Conservation (phyloP, 169 alveolate genomes). For the Amoebophrya sp. region DNA sequence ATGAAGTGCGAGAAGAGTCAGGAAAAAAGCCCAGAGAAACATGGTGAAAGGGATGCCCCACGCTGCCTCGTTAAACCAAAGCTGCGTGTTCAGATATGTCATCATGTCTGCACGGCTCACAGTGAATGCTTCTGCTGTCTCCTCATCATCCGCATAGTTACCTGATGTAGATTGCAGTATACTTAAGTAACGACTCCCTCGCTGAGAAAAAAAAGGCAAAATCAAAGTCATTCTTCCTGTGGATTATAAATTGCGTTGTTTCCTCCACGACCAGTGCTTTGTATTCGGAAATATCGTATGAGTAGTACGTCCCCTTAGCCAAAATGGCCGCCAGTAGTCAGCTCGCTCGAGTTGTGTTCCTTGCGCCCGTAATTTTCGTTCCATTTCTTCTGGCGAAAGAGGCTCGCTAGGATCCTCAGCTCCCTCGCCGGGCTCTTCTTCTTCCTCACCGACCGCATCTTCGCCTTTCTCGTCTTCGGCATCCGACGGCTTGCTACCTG, state of each 20-base stretch:
- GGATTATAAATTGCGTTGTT: too few relatives aligned
- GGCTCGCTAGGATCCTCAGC: background rate
- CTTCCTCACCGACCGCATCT: background rate
- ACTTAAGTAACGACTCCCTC: too few relatives aligned
- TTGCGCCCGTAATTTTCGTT: background rate
- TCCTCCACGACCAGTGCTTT: too few relatives aligned
- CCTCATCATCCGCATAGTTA: background rate
- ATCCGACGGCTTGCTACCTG: background rate
- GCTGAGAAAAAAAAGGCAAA: too few relatives aligned
- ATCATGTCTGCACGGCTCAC: conserved; percentile 13
- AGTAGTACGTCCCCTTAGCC: too few relatives aligned
- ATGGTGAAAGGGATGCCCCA: background rate
- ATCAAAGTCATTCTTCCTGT: too few relatives aligned
- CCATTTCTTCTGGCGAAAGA: too few relatives aligned
- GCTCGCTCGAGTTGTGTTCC: too few relatives aligned
- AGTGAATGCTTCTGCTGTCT: background rate
- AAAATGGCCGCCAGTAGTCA: too few relatives aligned
- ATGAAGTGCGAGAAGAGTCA: background rate
- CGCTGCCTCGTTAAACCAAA: conserved; percentile 22
- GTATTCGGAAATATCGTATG: too few relatives aligned
- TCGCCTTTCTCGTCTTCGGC: background rate
- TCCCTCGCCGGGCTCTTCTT: background rate
- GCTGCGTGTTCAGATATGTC: conserved; percentile 17
- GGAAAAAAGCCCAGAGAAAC: background rate
- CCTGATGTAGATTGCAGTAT: too few relatives aligned